These are phyloP conservation scores for Nannochloropsis granulata DNA, from an alignment of 108 stramenopile species.

Conservation along the genomic window DNA sequence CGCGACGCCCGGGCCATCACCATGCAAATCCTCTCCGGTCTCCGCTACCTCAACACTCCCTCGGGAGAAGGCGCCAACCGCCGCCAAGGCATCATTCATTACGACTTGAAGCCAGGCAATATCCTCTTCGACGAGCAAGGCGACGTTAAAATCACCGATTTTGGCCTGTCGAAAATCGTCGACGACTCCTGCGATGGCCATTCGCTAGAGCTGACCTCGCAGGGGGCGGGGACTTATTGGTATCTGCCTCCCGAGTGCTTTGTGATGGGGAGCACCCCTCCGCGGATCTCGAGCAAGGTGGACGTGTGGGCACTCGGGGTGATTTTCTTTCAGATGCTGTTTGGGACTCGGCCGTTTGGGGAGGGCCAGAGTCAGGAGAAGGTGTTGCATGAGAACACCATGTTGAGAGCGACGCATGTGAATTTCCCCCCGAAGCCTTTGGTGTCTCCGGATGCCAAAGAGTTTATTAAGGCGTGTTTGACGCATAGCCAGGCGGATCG, in stretches of 20 bases:
- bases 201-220: constrained; percentile 94
- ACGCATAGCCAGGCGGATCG: constrained; percentile 69
- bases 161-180: constrained; percentile 65
- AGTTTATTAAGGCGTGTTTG: constrained; percentile 75
- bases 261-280: constrained; percentile 35
- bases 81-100: constrained; percentile 92
- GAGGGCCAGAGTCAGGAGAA: constrained; percentile 91
- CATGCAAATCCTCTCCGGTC: constrained; percentile 80
- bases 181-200: constrained; percentile 30
- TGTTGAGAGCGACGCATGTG: constrained; percentile 74
- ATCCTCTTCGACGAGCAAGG: constrained; percentile 86
- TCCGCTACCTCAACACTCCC: constrained; percentile 79
- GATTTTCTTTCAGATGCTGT: constrained; percentile 97
- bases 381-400: constrained; percentile 63
- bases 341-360: constrained; percentile 88
- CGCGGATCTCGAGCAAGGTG: constrained; percentile 54
- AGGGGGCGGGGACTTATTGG: constrained; percentile 99
- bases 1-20: constrained; percentile 74
- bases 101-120: constrained; percentile 90
- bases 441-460: constrained; percentile 76
- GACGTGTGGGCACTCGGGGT: constrained; percentile 98
- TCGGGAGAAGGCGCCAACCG: constrained; percentile 44
- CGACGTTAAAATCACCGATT: constrained; percentile 97
- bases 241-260: constrained; percentile 99
- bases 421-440: constrained; percentile 61